Conservation (phyloP, 306 rosid genomes). For the Cucurbita pepo region DNA sequence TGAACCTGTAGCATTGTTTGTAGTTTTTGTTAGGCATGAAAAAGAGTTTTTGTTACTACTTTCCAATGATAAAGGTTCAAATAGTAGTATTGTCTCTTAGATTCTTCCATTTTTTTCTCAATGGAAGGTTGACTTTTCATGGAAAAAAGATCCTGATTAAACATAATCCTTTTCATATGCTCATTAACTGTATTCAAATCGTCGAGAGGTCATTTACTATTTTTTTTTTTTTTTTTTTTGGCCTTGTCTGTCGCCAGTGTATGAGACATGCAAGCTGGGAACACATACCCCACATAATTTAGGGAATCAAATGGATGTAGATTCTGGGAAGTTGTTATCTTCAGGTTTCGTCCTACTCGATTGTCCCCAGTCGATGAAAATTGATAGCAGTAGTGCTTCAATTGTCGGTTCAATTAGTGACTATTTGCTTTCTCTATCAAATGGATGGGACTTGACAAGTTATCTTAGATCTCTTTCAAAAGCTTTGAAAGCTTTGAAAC, state of each 20-base stretch:
- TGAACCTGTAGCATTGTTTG: not conserved
- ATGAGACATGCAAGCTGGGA: constrained; percentile 95
- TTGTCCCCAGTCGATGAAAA: constrained; percentile 94
- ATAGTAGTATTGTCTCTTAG: not conserved
- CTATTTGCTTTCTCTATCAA: constrained; percentile 80
- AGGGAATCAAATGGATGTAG: constrained; percentile 88
- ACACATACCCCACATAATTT: constrained; percentile 72
- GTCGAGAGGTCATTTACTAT: not conserved
- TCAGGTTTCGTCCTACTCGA: constrained; percentile 85
- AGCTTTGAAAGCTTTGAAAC: constrained; percentile 82
- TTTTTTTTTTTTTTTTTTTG: not conserved
- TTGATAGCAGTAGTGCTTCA: constrained; percentile 86
- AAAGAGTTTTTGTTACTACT: not conserved
- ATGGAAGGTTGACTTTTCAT: not conserved
- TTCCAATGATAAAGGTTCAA: not conserved
- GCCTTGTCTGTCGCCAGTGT: constrained; percentile 38
- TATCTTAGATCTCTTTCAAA: constrained; percentile 93
- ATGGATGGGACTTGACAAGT: constrained; percentile 94
- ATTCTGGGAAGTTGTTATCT: constrained; percentile 60
- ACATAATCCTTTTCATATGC: not conserved
- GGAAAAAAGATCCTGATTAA: not conserved
- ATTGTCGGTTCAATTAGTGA: constrained; percentile 94
- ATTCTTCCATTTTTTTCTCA: not conserved
- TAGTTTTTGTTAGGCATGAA: not conserved
- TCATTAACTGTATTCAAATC: not conserved